Evolutionary conservation across 2,329 filamentous ascomycete species (phyloP).

Genomic region (Pseudogymnoascus verrucosus): DNA sequence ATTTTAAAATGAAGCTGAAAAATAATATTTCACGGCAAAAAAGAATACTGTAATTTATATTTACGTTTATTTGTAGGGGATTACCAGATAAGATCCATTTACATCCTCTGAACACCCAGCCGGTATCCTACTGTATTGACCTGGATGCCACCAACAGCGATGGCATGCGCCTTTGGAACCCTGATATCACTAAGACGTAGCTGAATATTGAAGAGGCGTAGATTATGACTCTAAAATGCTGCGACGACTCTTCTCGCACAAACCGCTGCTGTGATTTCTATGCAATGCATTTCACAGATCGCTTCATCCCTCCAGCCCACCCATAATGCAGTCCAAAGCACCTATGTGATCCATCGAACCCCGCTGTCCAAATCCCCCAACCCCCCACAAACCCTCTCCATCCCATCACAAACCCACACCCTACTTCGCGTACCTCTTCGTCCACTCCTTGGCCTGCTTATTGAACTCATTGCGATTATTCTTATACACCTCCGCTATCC

Average conservation of each 20-base stretch:
- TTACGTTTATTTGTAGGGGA: neutral
- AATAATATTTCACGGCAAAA: neutral
- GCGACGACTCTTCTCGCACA: neutral
- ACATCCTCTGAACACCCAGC: neutral
- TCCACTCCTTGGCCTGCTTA: slow-evolving; percentile 60
- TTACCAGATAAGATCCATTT: neutral
- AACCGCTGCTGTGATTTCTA: neutral
- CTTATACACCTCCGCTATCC: slow-evolving; percentile 62
- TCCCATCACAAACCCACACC: neutral
- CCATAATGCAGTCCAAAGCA: neutral
- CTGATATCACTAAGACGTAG: neutral
- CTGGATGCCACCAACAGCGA: neutral
- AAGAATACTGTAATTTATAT: neutral
- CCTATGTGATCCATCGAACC: neutral
- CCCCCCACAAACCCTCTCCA: neutral
- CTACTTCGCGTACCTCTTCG: slow-evolving; percentile 52
- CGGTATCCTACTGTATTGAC: neutral
- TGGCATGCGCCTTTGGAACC: neutral
- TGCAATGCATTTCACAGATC: neutral
- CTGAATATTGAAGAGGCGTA: neutral
- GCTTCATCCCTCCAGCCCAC: neutral
- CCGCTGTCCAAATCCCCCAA: neutral
- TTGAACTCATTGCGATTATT: slow-evolving; percentile 54
- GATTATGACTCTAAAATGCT: neutral
- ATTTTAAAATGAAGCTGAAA: neutral